Base-by-base conservation (phyloP, 768 basidiomycete species). In the Lactarius tabidus region DNA sequence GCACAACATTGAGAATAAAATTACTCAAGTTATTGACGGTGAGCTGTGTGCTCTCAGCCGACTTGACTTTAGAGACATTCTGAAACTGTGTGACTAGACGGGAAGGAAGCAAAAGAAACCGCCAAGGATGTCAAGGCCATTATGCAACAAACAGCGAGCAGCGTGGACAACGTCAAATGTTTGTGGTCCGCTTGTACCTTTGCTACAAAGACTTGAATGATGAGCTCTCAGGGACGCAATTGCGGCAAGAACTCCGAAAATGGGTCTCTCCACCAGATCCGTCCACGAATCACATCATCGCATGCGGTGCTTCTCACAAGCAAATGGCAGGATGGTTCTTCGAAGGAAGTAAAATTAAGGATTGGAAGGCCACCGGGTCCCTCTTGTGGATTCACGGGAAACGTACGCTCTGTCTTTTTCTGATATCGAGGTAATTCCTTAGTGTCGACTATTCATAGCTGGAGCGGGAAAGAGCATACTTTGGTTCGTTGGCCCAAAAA, bases 231-330 rank as follows among this genome's bases (percentile, higher is more conserved):
- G 60, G 52, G 28, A 23, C 41, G 7, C 14, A 60, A 52, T 1
- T 36, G 1, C 59, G 26, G 14, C 17, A 28, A 18, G 23, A 60
- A 2, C 35, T 60, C 1, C 14, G 6, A 15, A 53, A 0, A 12
- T 60, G 60, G 60, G 35, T 53, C 6, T 52, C 35, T 9, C 60
- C 60, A 18, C 60, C 60, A 7, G 51, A 60, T 39, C 36, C 51
- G 29, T 60, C 51, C 8, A 39, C 20, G 20, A 60, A 60, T 53
- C 48, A 53, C 51, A 35, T 48, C 31, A 54, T 54, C 31, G 52
- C 52, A 12, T 54, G 52, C 52, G 31, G 28, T 31, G 52, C 52
- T 18, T 31, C 29, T 31, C 58, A 59, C 3, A 31, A 48, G 10
- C 41, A n/a, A 20, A 48, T 31, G 2, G 60, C 51, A 3, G 43